Percentiles rank a stretch among this genome's conserved stretches.
phyloP scores from a whole-genome alignment of 225 moss, liverwort and hornwort species.

The Polytrichum formosum region DNA sequence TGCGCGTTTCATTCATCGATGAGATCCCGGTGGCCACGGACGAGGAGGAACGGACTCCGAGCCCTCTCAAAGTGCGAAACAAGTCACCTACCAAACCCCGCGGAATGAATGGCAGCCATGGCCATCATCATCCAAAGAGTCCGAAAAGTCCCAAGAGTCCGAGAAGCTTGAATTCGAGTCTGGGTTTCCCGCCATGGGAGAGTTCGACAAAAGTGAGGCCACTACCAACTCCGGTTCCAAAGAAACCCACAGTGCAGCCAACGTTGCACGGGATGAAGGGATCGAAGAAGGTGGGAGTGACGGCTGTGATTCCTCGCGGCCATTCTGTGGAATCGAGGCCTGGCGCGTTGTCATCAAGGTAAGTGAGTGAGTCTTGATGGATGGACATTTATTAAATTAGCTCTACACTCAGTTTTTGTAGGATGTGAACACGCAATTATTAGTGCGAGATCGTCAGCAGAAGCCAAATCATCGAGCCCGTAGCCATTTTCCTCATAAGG shows the following conservation, averaged over 20 bases:
- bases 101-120: neutral
- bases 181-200: conserved; percentile 30
- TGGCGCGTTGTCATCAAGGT: too few species aligned
- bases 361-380: too few species aligned
- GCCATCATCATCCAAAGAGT: too few species aligned
- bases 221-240: neutral
- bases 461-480: too few species aligned
- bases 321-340: neutral
- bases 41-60: neutral
- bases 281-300: conserved; percentile 13
- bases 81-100: conserved; percentile 34
- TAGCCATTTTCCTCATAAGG: too few species aligned
- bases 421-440: too few species aligned
- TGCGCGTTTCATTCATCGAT: conserved; percentile 16
- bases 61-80: conserved; percentile 18
- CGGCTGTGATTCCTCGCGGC: conserved; percentile 3
- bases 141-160: too few species aligned
- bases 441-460: too few species aligned
- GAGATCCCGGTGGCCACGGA: conserved; percentile 1
- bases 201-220: conserved; percentile 44
- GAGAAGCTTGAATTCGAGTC: too few species aligned
- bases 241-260: conserved; percentile 15
- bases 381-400: too few species aligned
- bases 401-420: too few species aligned
- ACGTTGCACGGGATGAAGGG: conserved; percentile 20